Evolutionary conservation across 148 eudicot genomes (phyloP), one percentile per base, ranked within the genome.

Genomic region (Beta vulgaris): DNA sequence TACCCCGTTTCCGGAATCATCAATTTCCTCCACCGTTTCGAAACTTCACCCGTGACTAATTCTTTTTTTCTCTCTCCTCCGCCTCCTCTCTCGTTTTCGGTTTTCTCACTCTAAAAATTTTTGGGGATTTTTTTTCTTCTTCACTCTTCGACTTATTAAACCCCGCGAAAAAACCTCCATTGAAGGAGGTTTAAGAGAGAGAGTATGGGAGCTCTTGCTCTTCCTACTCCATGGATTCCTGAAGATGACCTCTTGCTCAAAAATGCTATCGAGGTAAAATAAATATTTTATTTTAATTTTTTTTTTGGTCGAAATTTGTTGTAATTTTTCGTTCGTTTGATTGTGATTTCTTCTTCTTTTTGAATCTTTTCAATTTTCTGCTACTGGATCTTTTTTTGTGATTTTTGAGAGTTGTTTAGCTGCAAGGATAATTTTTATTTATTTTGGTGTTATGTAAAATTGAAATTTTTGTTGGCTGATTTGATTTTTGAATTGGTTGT

Each of bases 181-280:
- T 60, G 64, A 60, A 29, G 64, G 19, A 60, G 19, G 15, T 28
- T 23, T 26, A 19, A 35, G 43, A 64, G 42, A 51, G 40, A 78
- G 53, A 58, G 66, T 43, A 90, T 87, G 94, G 87, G 88, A 75
- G 88, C 91, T 29, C 44, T 82, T 48, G 83, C 85, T 78, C 83
- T 83, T 19, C 51, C 63, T 34, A 23, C 75, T 75, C 81, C 79
- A 49, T 91, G 97, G 97, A 77, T 79, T 54, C 93, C 91, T 2
- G 85, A 88, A 82, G 97, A 91, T 57, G 93, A 91, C 77, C 82
- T 89, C 59, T 65, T 85, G 80, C 84, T 91, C 63, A 87, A 85
- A 69, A 83, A 90, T 53, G 81, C 97, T 6, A 79, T 91, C 7
- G 93, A 89, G 97, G 97, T 91, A 53, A 13, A 4, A 35, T 26